These are phyloP conservation scores for Polytrichum formosum DNA, from an alignment of 225 moss, liverwort and hornwort genomes.

Conservation along the genomic window DNA sequence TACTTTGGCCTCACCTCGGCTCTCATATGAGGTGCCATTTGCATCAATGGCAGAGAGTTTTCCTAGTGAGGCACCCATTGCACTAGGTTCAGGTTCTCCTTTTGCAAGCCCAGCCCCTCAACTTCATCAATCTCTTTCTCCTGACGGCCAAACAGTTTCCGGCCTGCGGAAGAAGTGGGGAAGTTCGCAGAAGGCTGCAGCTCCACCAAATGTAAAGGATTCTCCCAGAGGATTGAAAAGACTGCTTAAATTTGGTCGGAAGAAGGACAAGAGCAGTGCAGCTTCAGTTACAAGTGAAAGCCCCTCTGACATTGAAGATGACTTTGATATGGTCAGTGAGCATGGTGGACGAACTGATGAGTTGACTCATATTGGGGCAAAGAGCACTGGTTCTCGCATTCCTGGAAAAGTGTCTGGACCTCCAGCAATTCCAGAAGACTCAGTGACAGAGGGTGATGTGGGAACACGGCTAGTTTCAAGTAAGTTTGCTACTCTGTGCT, in stretches of 20 bases:
- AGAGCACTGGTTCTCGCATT: conserved; percentile 39
- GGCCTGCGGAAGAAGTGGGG: conserved; percentile 75
- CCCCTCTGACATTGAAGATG: conserved; percentile 84
- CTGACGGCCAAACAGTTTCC: conserved; percentile 46
- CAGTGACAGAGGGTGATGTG: conserved; percentile 28
- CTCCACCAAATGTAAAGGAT: conserved; percentile 68
- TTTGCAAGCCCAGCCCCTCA: conserved; percentile 49
- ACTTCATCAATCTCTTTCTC: conserved; percentile 60
- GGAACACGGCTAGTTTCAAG: conserved; percentile 46
- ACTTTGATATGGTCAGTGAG: conserved; percentile 52
- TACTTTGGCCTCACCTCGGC: conserved; percentile 29
- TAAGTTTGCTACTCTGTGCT: conserved; percentile 15
- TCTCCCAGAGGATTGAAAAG: conserved; percentile 81
- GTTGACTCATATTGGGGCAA: conserved; percentile 52
- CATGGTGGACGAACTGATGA: conserved; percentile 43
- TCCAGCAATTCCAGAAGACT: conserved; percentile 48
- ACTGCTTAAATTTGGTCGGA: conserved; percentile 84
- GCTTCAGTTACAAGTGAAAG: conserved; percentile 66
- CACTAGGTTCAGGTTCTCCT: conserved; percentile 46
- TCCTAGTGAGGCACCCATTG: conserved; percentile 21
- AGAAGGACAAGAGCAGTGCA: conserved; percentile 57
- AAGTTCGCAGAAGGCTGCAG: conserved; percentile 51
- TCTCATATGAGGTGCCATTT: conserved; percentile 47
- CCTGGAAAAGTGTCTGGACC: conserved; percentile 28
- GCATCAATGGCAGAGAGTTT: conserved; percentile 51